Evolutionary conservation across 768 basidiomycete genomes (phyloP), one percentile per base, ranked within the genome.

Genomic region (Hericium rajendrae): DNA sequence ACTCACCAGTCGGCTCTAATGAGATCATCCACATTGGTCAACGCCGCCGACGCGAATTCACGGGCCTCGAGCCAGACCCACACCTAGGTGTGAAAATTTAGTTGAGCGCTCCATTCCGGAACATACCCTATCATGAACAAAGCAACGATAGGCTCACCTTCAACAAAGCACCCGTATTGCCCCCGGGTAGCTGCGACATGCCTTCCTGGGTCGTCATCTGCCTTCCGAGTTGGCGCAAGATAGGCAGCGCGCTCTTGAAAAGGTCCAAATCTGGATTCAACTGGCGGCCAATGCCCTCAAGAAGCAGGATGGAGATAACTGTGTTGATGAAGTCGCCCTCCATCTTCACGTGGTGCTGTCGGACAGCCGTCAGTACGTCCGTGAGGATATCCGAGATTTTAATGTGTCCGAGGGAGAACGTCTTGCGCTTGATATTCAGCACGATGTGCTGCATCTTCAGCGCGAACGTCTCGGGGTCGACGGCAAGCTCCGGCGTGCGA

Each of bases 281-380:
- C 73, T 88, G 93, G 58, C 95, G 75, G 20, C 97, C 97, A 63
- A 99, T 97, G 1, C 97, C 97, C 71, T 99, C 97, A 55, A 99
- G 74, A 41, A 99, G 70, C 55, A 99, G 72, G 56, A 97, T 92
- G 10, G 90, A 91, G 58, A 99, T 88, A 59, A 99, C 93, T 0
- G 97, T 98, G 71, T 99, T 99, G 67, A 98, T 85, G 68, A 99
- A 99, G 70, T 98, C 97, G 13, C 87, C 93, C 73, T 99, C 95
- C 85, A 99, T 90, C 76, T 92, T 97, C 61, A 98, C 97, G 67
- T 97, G 95, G 70, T 97, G 94, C 62, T 81, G 77, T 57, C 94
- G 76, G 3, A 99, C 94, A 38, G 85, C 83, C 64, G 74, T 85
- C 51, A 99, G 74, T 8, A 98, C 97, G 60, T 95, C 89, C 3